Conservation (phyloP, 2,329 filamentous ascomycete species). For the Sordariomycetes sp. region DNA sequence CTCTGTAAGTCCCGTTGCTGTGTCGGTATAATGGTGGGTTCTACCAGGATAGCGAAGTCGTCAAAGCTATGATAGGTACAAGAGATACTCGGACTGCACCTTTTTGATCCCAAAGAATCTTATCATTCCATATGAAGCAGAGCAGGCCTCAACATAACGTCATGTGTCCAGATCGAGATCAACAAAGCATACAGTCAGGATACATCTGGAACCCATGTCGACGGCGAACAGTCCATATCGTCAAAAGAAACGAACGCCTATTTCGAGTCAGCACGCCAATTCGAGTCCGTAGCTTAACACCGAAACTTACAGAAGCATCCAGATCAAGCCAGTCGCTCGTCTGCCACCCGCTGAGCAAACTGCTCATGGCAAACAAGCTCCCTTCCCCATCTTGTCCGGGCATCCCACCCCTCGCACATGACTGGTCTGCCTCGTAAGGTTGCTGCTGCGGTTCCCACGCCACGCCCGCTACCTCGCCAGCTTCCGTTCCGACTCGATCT, state of each 20-base stretch:
- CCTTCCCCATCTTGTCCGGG: neutral
- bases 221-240: neutral
- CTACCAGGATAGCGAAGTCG: too few species aligned
- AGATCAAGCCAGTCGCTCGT: slow-evolving; percentile 16
- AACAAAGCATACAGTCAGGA: neutral
- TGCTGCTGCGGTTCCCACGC: neutral
- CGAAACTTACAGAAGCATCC: slow-evolving; percentile 12
- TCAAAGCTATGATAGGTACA: too few species aligned
- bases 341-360: slow-evolving; percentile 11
- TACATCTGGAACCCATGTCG: neutral
- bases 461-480: neutral
- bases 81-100: too few species aligned
- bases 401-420: neutral
- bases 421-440: neutral
- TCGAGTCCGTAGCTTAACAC: neutral
- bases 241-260: neutral
- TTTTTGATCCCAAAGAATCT: too few species aligned
- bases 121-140: too few species aligned
- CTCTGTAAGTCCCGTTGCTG: too few species aligned
- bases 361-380: neutral
- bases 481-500: neutral
- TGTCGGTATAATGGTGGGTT: too few species aligned
- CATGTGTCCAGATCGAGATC: neutral
- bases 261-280: neutral
- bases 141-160: too few species aligned